A percentile compares a stretch with the other conserved stretches of the same genome.
Evolutionary conservation across 2,329 filamentous ascomycete genomes (phyloP).

Genomic region (Cladosporium colombiae): DNA sequence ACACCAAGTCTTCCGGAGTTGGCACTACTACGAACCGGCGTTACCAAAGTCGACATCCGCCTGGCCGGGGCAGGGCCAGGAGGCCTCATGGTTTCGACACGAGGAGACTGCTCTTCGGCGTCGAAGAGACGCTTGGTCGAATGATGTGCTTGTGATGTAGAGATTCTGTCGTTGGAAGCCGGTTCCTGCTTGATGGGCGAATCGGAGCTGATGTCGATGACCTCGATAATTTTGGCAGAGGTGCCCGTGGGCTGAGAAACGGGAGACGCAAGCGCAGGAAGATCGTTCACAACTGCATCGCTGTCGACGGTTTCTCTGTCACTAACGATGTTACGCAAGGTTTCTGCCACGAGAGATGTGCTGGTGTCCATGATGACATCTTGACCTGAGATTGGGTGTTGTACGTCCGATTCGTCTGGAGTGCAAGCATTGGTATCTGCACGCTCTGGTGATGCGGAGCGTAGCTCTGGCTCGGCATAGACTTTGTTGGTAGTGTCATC

Average conservation of each 20-base stretch:
- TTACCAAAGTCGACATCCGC: neutral
- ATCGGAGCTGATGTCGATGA: constrained; percentile 1
- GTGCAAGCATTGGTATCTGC: neutral
- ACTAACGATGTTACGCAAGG: neutral
- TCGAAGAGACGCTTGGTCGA: neutral
- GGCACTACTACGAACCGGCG: neutral
- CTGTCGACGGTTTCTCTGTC: neutral
- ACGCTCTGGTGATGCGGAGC: neutral
- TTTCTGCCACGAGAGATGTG: neutral
- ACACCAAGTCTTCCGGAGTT: neutral
- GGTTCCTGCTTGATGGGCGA: neutral
- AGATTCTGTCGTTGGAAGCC: neutral
- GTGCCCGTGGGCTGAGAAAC: neutral
- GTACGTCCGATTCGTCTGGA: neutral
- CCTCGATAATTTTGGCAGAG: neutral
- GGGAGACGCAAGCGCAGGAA: neutral
- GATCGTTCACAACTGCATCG: neutral
- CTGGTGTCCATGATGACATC: neutral
- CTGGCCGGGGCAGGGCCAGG: neutral
- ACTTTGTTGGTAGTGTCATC: neutral
- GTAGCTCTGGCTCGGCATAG: neutral
- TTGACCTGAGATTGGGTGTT: too few relatives aligned
- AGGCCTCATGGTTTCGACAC: neutral
- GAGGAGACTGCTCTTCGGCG: neutral
- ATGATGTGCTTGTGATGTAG: neutral